A percentile compares a stretch with the other conserved stretches of the same genome.
These are phyloP conservation scores for Rhipidocladum racemiflorum DNA, from an alignment of 176 grass and related monocot species.

Conservation along the genomic window DNA sequence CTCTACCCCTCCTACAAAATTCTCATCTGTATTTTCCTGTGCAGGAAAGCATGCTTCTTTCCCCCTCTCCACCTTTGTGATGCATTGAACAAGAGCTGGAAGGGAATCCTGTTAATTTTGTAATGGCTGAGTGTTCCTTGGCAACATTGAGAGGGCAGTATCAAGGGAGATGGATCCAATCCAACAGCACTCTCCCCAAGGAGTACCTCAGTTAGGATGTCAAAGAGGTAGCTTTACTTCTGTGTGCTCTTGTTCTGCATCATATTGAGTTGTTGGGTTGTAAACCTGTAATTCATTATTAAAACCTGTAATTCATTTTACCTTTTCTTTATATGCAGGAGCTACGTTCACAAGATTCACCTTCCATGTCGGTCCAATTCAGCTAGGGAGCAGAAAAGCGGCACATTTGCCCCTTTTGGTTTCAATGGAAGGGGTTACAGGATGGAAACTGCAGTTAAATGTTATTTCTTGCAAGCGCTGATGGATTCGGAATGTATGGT, in stretches of 20 bases:
- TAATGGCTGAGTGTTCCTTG: constrained; percentile 62
- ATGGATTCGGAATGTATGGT: constrained; percentile 43
- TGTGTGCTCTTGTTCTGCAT: background rate
- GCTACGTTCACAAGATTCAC: constrained; percentile 26
- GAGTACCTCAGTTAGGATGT: constrained; percentile 1
- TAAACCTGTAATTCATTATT: background rate
- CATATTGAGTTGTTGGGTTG: constrained; percentile 5
- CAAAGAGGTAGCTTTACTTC: constrained; percentile 40
- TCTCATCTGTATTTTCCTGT: background rate
- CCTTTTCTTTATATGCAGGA: constrained; percentile 28
- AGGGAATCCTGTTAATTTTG: background rate
- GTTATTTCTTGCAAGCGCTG: constrained; percentile 41
- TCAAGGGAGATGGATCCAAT: constrained; percentile 35
- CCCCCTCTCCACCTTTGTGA: background rate
- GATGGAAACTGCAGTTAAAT: constrained; percentile 35
- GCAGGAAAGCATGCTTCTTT: constrained; percentile 9
- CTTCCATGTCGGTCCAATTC: constrained; percentile 18
- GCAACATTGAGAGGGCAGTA: constrained; percentile 38
- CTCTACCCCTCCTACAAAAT: background rate
- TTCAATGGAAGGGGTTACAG: constrained; percentile 19
- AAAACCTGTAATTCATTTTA: background rate
- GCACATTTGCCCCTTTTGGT: constrained; percentile 13
- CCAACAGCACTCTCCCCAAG: constrained; percentile 11
- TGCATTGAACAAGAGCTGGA: background rate
- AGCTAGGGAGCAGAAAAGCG: background rate